A percentile compares a stretch with the other conserved stretches of the same genome.
These are phyloP conservation scores for Epichloe sibirici DNA, from an alignment of 2,329 filamentous ascomycete genomes.

Conservation along the genomic window DNA sequence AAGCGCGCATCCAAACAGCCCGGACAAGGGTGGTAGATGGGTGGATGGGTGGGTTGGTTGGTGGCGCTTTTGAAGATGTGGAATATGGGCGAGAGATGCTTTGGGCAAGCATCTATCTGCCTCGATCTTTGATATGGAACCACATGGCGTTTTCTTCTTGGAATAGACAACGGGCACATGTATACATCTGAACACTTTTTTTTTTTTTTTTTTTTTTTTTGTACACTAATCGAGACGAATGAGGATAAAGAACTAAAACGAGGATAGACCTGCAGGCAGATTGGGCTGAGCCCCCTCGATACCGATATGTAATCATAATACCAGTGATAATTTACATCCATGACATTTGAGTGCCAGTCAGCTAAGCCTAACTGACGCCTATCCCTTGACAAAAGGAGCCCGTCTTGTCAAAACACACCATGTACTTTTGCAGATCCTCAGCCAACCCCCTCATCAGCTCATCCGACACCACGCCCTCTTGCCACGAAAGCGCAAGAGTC, in stretches of 20 bases:
- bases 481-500: slow-evolving; percentile 34
- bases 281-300: not conserved
- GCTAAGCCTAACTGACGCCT: too few relatives aligned
- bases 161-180: slow-evolving; percentile 6
- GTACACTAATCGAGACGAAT: not conserved
- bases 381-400: slow-evolving; percentile 6
- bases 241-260: not conserved
- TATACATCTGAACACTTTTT: too few relatives aligned
- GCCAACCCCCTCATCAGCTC: slow-evolving; percentile 25
- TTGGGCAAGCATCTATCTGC: not conserved
- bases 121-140: not conserved
- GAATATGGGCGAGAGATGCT: not conserved
- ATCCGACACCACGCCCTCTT: slow-evolving; percentile 29
- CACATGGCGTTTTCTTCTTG: slow-evolving; percentile 7
- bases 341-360: not conserved
- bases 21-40: slow-evolving; percentile 27
- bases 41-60: too few relatives aligned
- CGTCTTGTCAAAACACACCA: slow-evolving; percentile 11
- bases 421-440: slow-evolving; percentile 20
- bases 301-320: too few relatives aligned
- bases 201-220: not conserved
- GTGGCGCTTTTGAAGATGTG: not conserved
- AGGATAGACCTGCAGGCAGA: not conserved
- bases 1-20: slow-evolving; percentile 15
- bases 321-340: not conserved